A percentile compares a stretch with the other conserved stretches of the same genome.
Evolutionary conservation across 2,329 filamentous ascomycete genomes (phyloP).

Genomic region (Colletotrichum spaethianum): DNA sequence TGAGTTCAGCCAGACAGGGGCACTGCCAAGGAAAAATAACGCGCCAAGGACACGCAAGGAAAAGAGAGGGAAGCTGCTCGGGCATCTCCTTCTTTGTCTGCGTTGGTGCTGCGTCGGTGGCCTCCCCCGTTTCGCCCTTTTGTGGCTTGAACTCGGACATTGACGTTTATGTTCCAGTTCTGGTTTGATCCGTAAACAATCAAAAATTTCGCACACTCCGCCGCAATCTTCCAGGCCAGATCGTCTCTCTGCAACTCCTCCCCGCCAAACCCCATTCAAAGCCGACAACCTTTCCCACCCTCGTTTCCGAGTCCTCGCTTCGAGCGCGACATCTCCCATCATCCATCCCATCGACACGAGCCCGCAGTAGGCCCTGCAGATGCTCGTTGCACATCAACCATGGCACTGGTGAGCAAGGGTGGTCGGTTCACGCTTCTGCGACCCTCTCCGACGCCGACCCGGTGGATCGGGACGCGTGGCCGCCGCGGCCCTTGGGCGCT

Average conservation of each 20-base stretch:
- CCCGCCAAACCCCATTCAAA: not conserved
- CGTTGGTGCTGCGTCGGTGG: not conserved
- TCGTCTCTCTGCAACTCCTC: not conserved
- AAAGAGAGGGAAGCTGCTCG: not conserved
- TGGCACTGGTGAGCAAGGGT: slow-evolving; percentile 40
- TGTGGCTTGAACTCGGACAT: slow-evolving; percentile 22
- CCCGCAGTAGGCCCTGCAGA: slow-evolving; percentile 41
- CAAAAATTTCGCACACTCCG: slow-evolving; percentile 24
- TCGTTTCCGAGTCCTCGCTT: not conserved
- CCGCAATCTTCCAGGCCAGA: not conserved
- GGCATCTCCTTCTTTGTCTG: not conserved
- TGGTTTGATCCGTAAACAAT: slow-evolving; percentile 26
- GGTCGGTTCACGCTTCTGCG: slow-evolving; percentile 28
- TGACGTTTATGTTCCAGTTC: slow-evolving; percentile 12
- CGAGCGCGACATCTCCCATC: not conserved
- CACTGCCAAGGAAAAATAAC: slow-evolving; percentile 27
- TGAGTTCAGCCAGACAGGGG: slow-evolving; percentile 3
- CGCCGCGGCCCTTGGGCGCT: slow-evolving; percentile 24
- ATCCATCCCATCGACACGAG: slow-evolving; percentile 8
- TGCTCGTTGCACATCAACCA: slow-evolving; percentile 26
- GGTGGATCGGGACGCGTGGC: slow-evolving; percentile 38
- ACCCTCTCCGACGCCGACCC: slow-evolving; percentile 31
- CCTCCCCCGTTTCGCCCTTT: not conserved
- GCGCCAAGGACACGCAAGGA: not conserved
- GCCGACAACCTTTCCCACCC: not conserved